Evolutionary conservation across 169 alveolate species (phyloP).

Genomic region (Theileria orientalis): DNA sequence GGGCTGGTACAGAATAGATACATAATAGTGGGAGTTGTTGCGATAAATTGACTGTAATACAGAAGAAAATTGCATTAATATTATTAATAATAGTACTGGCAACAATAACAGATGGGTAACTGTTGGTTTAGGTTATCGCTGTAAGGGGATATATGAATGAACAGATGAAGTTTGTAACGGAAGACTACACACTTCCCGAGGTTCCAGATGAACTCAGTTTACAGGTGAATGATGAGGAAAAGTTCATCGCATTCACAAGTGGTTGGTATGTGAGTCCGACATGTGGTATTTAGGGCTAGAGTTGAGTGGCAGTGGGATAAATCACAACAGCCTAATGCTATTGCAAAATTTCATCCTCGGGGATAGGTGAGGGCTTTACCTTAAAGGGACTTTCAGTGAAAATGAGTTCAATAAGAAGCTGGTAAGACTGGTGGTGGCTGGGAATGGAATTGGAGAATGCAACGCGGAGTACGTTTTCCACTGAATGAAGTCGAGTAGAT

Average conservation of each 20-base stretch:
- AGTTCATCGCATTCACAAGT: constrained; percentile 51
- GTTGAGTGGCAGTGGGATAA: constrained; percentile 2
- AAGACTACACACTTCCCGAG: constrained; percentile 61
- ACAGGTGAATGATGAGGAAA: constrained; percentile 31
- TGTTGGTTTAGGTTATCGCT: constrained; percentile 49
- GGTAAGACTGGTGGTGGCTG: constrained; percentile 61
- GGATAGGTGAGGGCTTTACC: not conserved
- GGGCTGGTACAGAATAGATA: constrained; percentile 52
- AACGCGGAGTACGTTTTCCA: constrained; percentile 26
- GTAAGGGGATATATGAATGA: constrained; percentile 47
- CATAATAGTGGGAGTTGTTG: too few species aligned
- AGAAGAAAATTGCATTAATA: too few species aligned
- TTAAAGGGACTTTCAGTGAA: not conserved
- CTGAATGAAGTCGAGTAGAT: not conserved
- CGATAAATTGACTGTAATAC: too few species aligned
- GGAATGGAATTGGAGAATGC: constrained; percentile 59
- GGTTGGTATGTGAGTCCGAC: constrained; percentile 15
- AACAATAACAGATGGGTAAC: too few species aligned
- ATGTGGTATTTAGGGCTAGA: constrained; percentile 24
- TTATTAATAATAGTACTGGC: not conserved
- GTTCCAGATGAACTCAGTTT: constrained; percentile 27
- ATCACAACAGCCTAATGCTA: constrained; percentile 39
- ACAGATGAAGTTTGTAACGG: constrained; percentile 44
- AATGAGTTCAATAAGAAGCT: constrained; percentile 38
- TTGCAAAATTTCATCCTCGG: constrained; percentile 48